Base-by-base conservation (phyloP, 306 rosid species). In the Cucurbita pepo region DNA sequence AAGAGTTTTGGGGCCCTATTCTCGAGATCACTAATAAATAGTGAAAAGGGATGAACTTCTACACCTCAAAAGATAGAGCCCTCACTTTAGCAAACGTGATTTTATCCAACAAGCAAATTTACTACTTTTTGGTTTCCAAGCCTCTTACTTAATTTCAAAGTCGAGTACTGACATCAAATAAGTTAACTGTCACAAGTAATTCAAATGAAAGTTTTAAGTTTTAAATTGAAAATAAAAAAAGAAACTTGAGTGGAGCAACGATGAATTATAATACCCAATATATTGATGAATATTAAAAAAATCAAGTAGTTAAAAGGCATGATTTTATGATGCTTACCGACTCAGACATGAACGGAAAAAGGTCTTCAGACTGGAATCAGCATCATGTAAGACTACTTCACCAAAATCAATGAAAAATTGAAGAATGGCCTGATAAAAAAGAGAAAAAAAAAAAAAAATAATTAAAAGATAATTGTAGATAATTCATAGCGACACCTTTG, bases 391-490 rank as follows among this genome's bases (percentile, higher is more conserved):
- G 84, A 94, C 94, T 66, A 78, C 69, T 56, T 94, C 98, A 55
- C 96, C 98, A 80, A 90, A 94, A 80, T 90, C 96, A 40, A 94
- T 85, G 81, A 80, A 94, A 89, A 94, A 94, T 76, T 90, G 98
- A 85, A 94, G 95, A 81, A 90, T 86, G 48, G 78, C 92, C 98
- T 94, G 86, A 43, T 13, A 75, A 60, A 55, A 71, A 79, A 70
- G 41, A 13, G 48, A 13, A 62, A 50, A 67, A 78, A 76, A 62
- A 30, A 30, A 25, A 25, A 25, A 25, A 25, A 25, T n/a, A n/a
- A n/a, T n/a, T n/a, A 25, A 1, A 58, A 71, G 54, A 71, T 11
- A 38, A 61, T 21, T 34, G 12, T 30, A 30, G 34, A 30, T 30
- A 30, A 30, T 30, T 30, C 3, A 25, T 1, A 14, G 34, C 43